Evolutionary conservation across 23 red algal species (phyloP).

Genomic region (Gracilaria domingensis): DNA sequence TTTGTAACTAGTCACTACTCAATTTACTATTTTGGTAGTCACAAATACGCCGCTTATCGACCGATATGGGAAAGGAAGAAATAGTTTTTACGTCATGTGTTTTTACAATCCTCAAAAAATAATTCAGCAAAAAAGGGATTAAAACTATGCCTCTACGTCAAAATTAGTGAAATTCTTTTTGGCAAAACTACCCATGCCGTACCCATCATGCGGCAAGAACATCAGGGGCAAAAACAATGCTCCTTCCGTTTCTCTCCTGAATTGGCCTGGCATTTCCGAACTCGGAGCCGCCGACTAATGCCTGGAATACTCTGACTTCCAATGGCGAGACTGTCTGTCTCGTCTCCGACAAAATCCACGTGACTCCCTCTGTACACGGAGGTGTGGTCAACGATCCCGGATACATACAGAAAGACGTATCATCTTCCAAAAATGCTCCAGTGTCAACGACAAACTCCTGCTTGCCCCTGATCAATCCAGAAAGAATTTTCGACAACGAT

Average conservation of each 20-base stretch:
- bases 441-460: background rate
- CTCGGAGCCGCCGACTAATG: background rate
- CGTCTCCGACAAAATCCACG: constrained; percentile 20
- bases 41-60: no score
- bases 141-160: no score
- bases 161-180: no score
- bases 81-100: no score
- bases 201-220: background rate
- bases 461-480: background rate
- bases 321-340: background rate
- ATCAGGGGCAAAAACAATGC: background rate
- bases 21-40: no score
- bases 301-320: background rate
- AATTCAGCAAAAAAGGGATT: no score
- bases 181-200: no score
- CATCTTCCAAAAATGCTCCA: background rate
- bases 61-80: no score
- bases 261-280: constrained; percentile 10
- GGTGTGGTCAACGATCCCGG: constrained; percentile 66
- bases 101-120: no score
- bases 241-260: constrained; percentile 16
- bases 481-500: background rate
- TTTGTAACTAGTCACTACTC: no score
- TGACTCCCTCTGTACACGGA: constrained; percentile 76
- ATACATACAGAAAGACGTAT: constrained; percentile 11